Evolutionary conservation across 805 yeast genomes (phyloP), one percentile per base, ranked within the genome.

Genomic region (Candida loeiensis): DNA sequence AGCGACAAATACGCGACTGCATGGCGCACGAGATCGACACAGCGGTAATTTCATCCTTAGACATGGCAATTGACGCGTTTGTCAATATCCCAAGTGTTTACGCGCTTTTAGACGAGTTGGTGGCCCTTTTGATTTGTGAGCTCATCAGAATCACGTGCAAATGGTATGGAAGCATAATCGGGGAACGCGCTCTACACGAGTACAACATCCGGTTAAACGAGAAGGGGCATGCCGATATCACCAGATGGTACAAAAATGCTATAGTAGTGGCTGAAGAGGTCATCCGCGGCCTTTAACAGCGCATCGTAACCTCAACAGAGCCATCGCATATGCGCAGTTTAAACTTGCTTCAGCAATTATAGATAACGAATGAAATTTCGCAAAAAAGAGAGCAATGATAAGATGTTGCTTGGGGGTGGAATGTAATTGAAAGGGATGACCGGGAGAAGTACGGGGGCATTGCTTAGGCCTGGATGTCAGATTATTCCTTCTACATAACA

Each of bases 81-180:
- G 17, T 5, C 31, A 27, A 7, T 17, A 5, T 14, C 16, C 17
- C 31, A 27, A 13, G 31, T 21, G 24, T 21, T 7, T 21, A 6
- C 17, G 7, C 31, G 7, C 6, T 27, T 7, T 17, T 43, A 28
- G 43, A 36, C 28, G 37, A 37, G 29, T 32, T 43, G 24, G 38
- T 36, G 9, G 41, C 25, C 18, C 24, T 43, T 35, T 15, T 43
- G 2, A 24, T 29, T 18, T 19, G 33, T 11, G n/a, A 17, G 14
- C 36, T 40, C 14, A 35, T 35, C 31, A 24, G 17, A 28, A 19
- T 27, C 33, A 32, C 17, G 16, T 35, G 40, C 32, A 26, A 26
- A 12, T 40, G 40, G 39, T 33, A 16, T 16, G 31, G 19, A 20
- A 15, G 22, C 18, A 31, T 40, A 5, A 30, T 40, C 9, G 44